Base-by-base conservation (phyloP, 129 eudicot species). In the Tagetes patula region DNA sequence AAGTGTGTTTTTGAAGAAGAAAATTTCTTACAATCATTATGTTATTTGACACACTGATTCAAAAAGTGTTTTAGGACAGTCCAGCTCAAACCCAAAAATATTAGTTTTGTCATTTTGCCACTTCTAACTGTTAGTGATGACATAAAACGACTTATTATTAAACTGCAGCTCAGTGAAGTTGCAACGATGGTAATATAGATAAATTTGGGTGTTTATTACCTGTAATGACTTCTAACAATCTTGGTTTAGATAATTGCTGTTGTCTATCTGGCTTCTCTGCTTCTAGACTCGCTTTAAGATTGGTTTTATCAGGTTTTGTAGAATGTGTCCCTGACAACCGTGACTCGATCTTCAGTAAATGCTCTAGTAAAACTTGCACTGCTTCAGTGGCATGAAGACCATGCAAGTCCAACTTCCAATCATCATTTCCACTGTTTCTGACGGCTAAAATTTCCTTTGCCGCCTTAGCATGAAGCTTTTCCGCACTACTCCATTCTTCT, bases 311-410 rank as follows among this genome's bases (percentile, higher is more conserved):
- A 3, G 76, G 74, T 14, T 68, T 67, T 2, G 77, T 53, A 27
- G 73, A 40, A 37, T 30, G 70, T 64, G 72, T 72, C 37, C 63
- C 36, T 58, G 75, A 37, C 8, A 61, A 34, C 61, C 62, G 75
- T 60, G 83, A 82, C 77, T 93, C 96, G 52, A 93, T 77, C 76
- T 75, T 82, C 39, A 47, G 69, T 75, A 93, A 80, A 68, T 75
- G 98, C 49, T 86, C 89, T 70, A 70, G 81, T 79, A 93, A 78
- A 70, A 93, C 89, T 81, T 82, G 82, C 38, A 93, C 96, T 48
- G 98, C 98, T 83, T 93, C 96, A 9, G 83, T 13, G 48, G 89
- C 88, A 83, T 93, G 96, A 76, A 93, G 91, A 73, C 98, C 96
- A 71, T 93, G 99, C 78, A 95, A 85, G 47, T 95, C 99, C 87